Evolutionary conservation across 2,329 filamentous ascomycete species (phyloP).

Genomic region (Pseudonectria buxi): DNA sequence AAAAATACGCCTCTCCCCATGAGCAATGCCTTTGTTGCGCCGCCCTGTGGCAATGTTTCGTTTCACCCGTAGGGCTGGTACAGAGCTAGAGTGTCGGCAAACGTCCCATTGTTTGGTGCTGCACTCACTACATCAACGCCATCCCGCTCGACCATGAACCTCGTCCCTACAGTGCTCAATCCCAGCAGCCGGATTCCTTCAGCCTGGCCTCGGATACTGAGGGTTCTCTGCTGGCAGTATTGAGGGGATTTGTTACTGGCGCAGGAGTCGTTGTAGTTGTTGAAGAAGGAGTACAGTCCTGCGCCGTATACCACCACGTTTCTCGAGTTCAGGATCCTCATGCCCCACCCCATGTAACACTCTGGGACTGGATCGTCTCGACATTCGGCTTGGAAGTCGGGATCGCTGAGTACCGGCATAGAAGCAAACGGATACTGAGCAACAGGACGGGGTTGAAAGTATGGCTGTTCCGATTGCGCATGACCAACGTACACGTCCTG

Average conservation of each 20-base stretch:
- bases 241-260: conserved; percentile 33
- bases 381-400: conserved; percentile 16
- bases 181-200: conserved; percentile 19
- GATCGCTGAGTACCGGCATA: conserved; percentile 27
- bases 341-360: conserved; percentile 58
- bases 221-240: conserved; percentile 41
- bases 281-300: conserved; percentile 63
- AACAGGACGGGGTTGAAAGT: conserved; percentile 60
- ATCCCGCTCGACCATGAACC: conserved; percentile 19
- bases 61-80: conserved; percentile 14
- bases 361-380: conserved; percentile 36
- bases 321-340: conserved; percentile 51
- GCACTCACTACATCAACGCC: conserved; percentile 16
- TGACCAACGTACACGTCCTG: conserved; percentile 56
- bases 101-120: conserved; percentile 22
- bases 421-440: conserved; percentile 51
- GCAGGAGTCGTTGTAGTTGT: conserved; percentile 51
- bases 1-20: no score
- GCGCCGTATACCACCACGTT: conserved; percentile 55
- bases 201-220: conserved; percentile 20
- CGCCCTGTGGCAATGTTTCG: no score
- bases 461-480: conserved; percentile 64
- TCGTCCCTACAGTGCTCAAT: conserved; percentile 23
- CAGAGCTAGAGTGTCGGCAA: conserved; percentile 22
- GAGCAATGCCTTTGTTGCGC: no score